Base-by-base conservation (phyloP, 2,329 filamentous ascomycete genomes). In the Exserohilum rostratum region DNA sequence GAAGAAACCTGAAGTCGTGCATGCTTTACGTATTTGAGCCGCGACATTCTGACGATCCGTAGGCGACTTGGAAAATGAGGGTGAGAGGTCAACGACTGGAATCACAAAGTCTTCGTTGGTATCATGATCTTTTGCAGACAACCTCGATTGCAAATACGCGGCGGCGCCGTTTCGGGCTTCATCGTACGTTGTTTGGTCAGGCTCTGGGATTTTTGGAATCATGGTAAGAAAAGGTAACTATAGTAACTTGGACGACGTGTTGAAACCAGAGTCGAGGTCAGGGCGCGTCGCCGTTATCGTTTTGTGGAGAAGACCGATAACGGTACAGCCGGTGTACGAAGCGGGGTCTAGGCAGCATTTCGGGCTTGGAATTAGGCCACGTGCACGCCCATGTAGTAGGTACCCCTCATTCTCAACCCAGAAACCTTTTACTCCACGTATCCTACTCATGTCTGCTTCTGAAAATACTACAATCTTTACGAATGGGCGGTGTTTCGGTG, bases 1-100 rank as follows among this genome's bases (percentile, higher is more conserved):
- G 59, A 78, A 78, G 61, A 79, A 78, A 6, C 76, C 76, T 4
- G 70, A 73, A n/a, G 62, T 73, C 6, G 66, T 72, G 53, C 77
- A 78, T 1, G 76, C 75, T 18, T 67, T 57, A 6, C 66, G 71
- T 22, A 79, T 78, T 33, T 78, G 66, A 3, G 58, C 50, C 2
- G 78, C 78, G 1, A 80, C 64, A 15, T 65, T 61, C 55, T 72
- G 69, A 6, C 76, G 68, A 18, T 72, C 69, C 10, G 64, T 53
- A 6, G 73, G 50, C 7, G 62, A 64, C 2, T 59, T 25, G 0
- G 73, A 74, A 51, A 77, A 78, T 11, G 75, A 76, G 0, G 66
- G 62, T 0, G 66, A 57, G 11, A 78, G 68, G 46, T 78, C 69
- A 37, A 79, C 76, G 6, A 72, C 61, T 2, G 76, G 77, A 12